Percentiles rank a stretch among this genome's conserved stretches.
Evolutionary conservation across 2,329 filamentous ascomycete species (phyloP).

Genomic region (Curvularia eragrostidis): DNA sequence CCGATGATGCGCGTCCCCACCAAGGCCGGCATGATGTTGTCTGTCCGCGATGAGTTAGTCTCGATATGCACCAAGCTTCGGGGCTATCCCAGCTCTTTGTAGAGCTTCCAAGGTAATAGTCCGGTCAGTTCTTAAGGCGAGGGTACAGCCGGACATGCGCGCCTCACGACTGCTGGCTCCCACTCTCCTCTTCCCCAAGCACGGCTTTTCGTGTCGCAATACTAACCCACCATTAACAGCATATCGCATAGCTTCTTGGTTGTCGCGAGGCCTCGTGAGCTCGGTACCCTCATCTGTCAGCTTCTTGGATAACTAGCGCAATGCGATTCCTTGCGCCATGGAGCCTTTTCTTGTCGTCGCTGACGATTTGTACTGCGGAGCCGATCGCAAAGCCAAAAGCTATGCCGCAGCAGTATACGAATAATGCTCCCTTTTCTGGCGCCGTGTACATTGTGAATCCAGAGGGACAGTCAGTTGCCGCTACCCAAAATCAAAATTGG

Average conservation of each 20-base stretch:
- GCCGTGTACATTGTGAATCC: constrained; percentile 49
- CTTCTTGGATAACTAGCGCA: constrained; percentile 7
- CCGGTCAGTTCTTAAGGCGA: constrained; percentile 37
- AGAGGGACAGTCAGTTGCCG: constrained; percentile 42
- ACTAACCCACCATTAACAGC: constrained; percentile 21
- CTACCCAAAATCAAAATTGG: constrained; percentile 41
- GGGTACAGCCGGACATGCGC: constrained; percentile 21
- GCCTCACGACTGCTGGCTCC: constrained; percentile 21
- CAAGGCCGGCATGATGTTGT: constrained; percentile 29
- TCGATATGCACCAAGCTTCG: constrained; percentile 34
- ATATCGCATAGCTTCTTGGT: constrained; percentile 3
- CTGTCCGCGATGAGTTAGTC: constrained; percentile 39
- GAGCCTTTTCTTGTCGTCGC: constrained; percentile 17
- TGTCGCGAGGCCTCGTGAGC: neutral
- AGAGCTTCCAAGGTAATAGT: constrained; percentile 28
- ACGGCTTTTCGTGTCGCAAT: constrained; percentile 12
- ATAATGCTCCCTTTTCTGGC: constrained; percentile 51
- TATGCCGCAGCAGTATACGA: constrained; percentile 38
- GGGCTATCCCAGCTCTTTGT: constrained; percentile 36
- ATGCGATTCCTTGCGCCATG: constrained; percentile 29
- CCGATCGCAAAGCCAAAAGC: constrained; percentile 39
- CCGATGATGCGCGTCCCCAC: constrained; percentile 31
- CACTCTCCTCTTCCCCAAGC: constrained; percentile 15
- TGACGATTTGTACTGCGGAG: constrained; percentile 29
- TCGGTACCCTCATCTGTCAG: neutral